Percentiles rank a stretch among this genome's conserved stretches.
These are phyloP conservation scores for Ramalina intermedia DNA, from an alignment of 495 filamentous ascomycete species.

Conservation along the genomic window DNA sequence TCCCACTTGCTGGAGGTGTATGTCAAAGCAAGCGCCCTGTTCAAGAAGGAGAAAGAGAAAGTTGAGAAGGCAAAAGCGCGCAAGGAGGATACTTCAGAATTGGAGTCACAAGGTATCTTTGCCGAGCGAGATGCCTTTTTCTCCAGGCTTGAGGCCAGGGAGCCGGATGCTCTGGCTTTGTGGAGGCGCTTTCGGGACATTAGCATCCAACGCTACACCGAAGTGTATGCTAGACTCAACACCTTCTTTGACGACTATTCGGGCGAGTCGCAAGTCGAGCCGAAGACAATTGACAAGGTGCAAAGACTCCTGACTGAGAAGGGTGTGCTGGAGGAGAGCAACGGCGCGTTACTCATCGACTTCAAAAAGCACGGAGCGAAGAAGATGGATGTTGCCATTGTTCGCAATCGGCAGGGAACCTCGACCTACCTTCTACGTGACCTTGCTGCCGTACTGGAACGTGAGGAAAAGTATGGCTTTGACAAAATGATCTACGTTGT, in stretches of 20 bases:
- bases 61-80: constrained; percentile 37
- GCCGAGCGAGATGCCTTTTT: constrained; percentile 63
- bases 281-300: constrained; percentile 59
- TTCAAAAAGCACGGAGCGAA: constrained; percentile 58
- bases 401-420: constrained; percentile 52
- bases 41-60: constrained; percentile 37
- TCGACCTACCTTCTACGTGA: constrained; percentile 56
- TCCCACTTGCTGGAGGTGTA: constrained; percentile 58
- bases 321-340: constrained; percentile 59
- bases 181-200: constrained; percentile 84
- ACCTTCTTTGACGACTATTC: constrained; percentile 87
- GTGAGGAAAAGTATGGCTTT: constrained; percentile 46
- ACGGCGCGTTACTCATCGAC: constrained; percentile 78
- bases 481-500: constrained; percentile 69
- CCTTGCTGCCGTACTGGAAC: constrained; percentile 47
- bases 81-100: constrained; percentile 26
- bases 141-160: constrained; percentile 79
- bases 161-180: constrained; percentile 57
- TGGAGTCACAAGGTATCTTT: constrained; percentile 41
- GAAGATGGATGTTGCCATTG: constrained; percentile 50
- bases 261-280: constrained; percentile 74
- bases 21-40: constrained; percentile 41
- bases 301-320: constrained; percentile 52
- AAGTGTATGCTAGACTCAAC: constrained; percentile 68
- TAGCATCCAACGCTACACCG: constrained; percentile 70